Conservation (phyloP, 257 asterid species). For the Ilex asprella region DNA sequence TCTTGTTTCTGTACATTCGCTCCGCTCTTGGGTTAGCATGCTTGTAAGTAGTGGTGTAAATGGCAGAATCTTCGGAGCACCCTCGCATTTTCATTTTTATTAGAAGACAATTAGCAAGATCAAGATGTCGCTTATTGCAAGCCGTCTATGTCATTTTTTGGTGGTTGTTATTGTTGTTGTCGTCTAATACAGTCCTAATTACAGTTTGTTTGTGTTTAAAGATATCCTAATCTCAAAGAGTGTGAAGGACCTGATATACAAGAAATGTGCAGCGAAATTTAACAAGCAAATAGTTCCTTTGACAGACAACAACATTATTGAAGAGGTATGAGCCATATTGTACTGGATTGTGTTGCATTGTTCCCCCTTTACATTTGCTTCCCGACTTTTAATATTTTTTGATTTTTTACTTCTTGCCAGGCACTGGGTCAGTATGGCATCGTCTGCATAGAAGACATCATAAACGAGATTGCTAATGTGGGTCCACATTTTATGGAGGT, state of each 20-base stretch:
- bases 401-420: constrained; percentile 25
- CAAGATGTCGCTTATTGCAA: no score
- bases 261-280: constrained; percentile 74
- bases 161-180: no score
- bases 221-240: constrained; percentile 84
- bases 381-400: no score
- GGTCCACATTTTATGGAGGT: constrained; percentile 69
- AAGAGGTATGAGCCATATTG: constrained; percentile 42
- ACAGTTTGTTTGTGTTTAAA: constrained; percentile 19
- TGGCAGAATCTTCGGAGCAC: no score
- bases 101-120: no score
- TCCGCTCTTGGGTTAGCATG: no score
- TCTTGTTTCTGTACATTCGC: no score
- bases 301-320: constrained; percentile 75
- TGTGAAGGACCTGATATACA: constrained; percentile 84
- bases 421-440: constrained; percentile 63
- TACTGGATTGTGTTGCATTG: no score
- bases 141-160: no score
- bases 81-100: no score
- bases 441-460: constrained; percentile 79
- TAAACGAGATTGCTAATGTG: constrained; percentile 55
- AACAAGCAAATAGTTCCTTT: constrained; percentile 60
- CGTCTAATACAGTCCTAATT: no score
- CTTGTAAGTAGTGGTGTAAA: no score
- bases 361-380: not conserved